Evolutionary conservation across 2,329 filamentous ascomycete genomes (phyloP), one percentile per base, ranked within the genome.

Genomic region (Triangularia verruculosa): DNA sequence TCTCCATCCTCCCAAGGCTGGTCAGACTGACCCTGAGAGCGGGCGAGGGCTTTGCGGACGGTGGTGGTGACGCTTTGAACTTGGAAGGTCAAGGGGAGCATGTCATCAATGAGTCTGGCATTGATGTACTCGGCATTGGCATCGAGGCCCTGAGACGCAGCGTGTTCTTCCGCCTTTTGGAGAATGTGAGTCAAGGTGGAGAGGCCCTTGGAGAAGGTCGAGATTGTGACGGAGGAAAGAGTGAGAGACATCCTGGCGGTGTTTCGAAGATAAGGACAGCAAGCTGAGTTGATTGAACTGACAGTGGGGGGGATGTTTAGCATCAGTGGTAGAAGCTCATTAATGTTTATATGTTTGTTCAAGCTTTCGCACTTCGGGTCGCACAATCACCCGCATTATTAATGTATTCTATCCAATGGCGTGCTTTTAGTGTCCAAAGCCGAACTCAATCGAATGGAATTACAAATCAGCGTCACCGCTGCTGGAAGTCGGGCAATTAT

Each of bases 11-110:
- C 71, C 43, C 66, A 71, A 0, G 67, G 62, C 61, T 69, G 65
- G 22, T 68, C 57, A 7, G 70, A 60, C 24, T 62, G 57, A 20
- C 72, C 72, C 1, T 66, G 69, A 52, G 75, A 64, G 20, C 74
- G 68, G 39, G 61, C 68, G 7, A 76, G 24, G 58, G 69, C 68
- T 55, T 69, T 65, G 57, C 66, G 68, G 17, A 72, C 71, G 4
- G 68, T 67, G 57, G 64, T 67, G 30, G 73, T 74, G 7, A 72
- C 69, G 61, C 71, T 74, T 30, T 75, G 72, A 8, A 76, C 70
- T 63, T 76, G 74, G 67, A 77, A 76, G 15, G 66, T 68, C 25
- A 77, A 67, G 8, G 74, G 75, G n/a, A 68, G 60, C 67, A 73
- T 72, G 67, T 76, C 74, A 8, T 73, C 70, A 32, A 74, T 66